A percentile compares a stretch with the other conserved stretches of the same genome.
Evolutionary conservation across 2,329 filamentous ascomycete species (phyloP).

Genomic region (Aspergillus calidoustus): DNA sequence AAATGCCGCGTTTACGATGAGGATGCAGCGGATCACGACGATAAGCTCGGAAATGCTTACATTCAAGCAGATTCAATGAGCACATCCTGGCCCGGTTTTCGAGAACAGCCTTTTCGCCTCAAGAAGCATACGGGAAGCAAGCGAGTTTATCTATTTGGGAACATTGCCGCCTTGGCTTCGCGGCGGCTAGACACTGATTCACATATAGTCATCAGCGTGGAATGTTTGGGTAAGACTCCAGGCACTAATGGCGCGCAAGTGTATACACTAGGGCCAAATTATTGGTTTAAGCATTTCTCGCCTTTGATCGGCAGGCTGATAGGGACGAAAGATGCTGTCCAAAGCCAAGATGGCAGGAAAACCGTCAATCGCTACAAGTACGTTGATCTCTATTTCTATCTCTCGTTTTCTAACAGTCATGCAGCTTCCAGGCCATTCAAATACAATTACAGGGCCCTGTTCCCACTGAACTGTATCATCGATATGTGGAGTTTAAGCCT

Average conservation of each 20-base stretch:
- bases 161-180: slow-evolving; percentile 66
- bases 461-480: slow-evolving; percentile 80
- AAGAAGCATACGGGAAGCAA: slow-evolving; percentile 84
- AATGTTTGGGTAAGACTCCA: slow-evolving; percentile 77
- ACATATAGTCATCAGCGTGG: slow-evolving; percentile 71
- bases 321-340: slow-evolving; percentile 70
- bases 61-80: slow-evolving; percentile 65
- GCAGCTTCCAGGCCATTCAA: slow-evolving; percentile 88
- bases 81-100: slow-evolving; percentile 71
- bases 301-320: slow-evolving; percentile 84
- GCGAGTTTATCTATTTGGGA: slow-evolving; percentile 77
- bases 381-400: slow-evolving; percentile 33
- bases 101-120: slow-evolving; percentile 68
- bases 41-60: slow-evolving; percentile 85
- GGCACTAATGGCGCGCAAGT: slow-evolving; percentile 66
- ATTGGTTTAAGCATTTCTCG: slow-evolving; percentile 83
- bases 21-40: slow-evolving; percentile 82
- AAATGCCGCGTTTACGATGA: slow-evolving; percentile 91
- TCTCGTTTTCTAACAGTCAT: slow-evolving; percentile 17
- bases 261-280: slow-evolving; percentile 78
- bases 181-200: slow-evolving; percentile 70
- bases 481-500: slow-evolving; percentile 90
- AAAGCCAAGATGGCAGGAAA: slow-evolving; percentile 57
- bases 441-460: slow-evolving; percentile 86
- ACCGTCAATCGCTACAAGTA: slow-evolving; percentile 77